Evolutionary conservation across 2,329 filamentous ascomycete genomes (phyloP), one percentile per base, ranked within the genome.

Genomic region (Gaeumannomyces tritici): DNA sequence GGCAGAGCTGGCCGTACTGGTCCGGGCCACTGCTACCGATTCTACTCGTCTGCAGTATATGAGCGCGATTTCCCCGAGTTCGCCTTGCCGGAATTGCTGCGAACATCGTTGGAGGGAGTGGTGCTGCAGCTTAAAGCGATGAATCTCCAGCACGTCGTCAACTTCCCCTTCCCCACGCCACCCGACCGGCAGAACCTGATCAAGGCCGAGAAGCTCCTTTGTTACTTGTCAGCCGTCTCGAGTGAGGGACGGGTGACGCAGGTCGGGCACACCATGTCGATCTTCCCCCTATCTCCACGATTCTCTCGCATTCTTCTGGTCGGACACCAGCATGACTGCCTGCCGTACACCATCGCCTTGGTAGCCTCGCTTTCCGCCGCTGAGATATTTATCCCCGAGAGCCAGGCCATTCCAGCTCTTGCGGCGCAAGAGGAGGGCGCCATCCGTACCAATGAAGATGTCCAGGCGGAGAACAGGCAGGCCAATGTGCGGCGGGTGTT

Each of bases 1-100:
- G 95, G 95, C 76, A 91, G 95, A 82, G 95, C 95, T 63, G 95
- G 96, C 66, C 88, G 95, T 80, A 99, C 93, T 4, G 93, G 92
- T 0, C 93, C 95, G 1, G 95, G 95, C 9, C 96, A 99, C 75
- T 98, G 93, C 75, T 99, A 97, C 77, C 82, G 92, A 63, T 77
- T 99, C 5, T 99, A 96, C 75, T 97, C 93, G 0, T 96, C 92
- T 15, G 95, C 95, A 0, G 89, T 99, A 0, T 99, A 90, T 69
- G 95, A 95, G 75, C 83, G 91, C 63, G 92, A 96, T 67, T 96
- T 99, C 67, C 80, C 86, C 28, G 85, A 93, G 66, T 96, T 96
- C 69, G 87, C 90, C 0, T 87, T 93, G 28, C 93, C 95, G 0
- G 95, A 99, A 74, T 88, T 99, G 54, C 76, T 96, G 59, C 85